phyloP scores from a whole-genome alignment of 1,284 basidiomycete genomes.

The Naganishia albida region DNA sequence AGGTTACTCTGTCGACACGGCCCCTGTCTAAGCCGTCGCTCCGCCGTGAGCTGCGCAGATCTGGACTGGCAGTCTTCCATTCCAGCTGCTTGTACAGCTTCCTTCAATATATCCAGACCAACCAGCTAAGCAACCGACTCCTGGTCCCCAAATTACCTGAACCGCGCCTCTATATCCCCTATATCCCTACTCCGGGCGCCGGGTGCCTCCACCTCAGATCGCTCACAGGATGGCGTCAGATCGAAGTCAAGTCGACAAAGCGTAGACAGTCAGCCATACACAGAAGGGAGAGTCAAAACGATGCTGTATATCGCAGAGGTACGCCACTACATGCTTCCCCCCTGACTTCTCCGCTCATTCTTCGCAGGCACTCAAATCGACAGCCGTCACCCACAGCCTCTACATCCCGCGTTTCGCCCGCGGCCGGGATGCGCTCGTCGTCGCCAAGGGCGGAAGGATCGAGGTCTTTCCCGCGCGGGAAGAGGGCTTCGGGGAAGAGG shows the following conservation, averaged over 20 bases:
- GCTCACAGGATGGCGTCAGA: constrained; percentile 3
- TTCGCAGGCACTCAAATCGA: constrained; percentile 51
- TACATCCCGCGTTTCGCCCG: constrained; percentile 40
- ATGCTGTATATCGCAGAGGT: constrained; percentile 39
- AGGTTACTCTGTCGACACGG: no score
- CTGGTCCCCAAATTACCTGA: no score
- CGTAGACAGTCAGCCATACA: not conserved
- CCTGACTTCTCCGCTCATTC: no score
- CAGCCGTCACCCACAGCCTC: constrained; percentile 47
- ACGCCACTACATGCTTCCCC: no score
- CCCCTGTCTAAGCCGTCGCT: no score
- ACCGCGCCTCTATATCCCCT: no score
- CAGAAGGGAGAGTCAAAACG: not conserved
- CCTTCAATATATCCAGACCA: no score
- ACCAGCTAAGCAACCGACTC: no score
- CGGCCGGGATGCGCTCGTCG: constrained; percentile 40
- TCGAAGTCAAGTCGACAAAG: not conserved
- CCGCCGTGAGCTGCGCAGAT: no score
- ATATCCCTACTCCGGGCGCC: no score
- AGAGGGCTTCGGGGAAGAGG: constrained; percentile 40
- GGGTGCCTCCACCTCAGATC: not conserved
- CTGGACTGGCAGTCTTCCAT: no score
- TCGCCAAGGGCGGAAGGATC: constrained; percentile 49
- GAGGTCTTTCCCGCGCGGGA: constrained; percentile 48
- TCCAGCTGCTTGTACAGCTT: no score